Evolutionary conservation across 225 moss, liverwort and hornwort genomes (phyloP).

Genomic region (Pseudoscleropodium purum): DNA sequence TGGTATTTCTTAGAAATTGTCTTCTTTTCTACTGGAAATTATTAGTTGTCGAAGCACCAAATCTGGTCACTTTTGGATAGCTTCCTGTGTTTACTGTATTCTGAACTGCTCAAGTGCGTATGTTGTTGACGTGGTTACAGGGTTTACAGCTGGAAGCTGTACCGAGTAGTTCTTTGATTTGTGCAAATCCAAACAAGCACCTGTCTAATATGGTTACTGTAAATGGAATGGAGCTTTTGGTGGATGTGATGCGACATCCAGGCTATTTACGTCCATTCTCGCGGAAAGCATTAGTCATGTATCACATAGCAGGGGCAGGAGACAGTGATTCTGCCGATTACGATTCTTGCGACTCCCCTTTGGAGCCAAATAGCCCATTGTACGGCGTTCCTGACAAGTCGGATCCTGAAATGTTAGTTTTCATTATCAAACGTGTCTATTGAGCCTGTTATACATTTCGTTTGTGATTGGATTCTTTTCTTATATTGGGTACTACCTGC

Average conservation of each 20-base stretch:
- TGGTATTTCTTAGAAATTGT: constrained; percentile 38
- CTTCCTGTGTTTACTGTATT: not conserved
- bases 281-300: constrained; percentile 78
- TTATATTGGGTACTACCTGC: not conserved
- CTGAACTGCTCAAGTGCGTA: not conserved
- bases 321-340: constrained; percentile 98
- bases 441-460: not conserved
- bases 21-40: not conserved
- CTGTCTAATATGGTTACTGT: constrained; percentile 82
- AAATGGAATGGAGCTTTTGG: constrained; percentile 80
- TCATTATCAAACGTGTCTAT: not conserved
- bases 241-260: constrained; percentile 94
- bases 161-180: constrained; percentile 83
- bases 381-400: constrained; percentile 71
- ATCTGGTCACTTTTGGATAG: not conserved
- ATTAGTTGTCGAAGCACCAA: not conserved
- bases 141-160: constrained; percentile 88
- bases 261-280: constrained; percentile 90
- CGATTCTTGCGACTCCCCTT: constrained; percentile 95
- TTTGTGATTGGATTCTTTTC: not conserved
- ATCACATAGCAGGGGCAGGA: constrained; percentile 97
- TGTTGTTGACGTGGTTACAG: constrained; percentile 32
- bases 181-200: constrained; percentile 94
- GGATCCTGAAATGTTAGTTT: constrained; percentile 67
- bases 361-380: constrained; percentile 96